Percentiles rank a stretch among this genome's conserved stretches.
Conservation (phyloP, 2,329 filamentous ascomycete species). For the Cordyceps pruinosa region DNA sequence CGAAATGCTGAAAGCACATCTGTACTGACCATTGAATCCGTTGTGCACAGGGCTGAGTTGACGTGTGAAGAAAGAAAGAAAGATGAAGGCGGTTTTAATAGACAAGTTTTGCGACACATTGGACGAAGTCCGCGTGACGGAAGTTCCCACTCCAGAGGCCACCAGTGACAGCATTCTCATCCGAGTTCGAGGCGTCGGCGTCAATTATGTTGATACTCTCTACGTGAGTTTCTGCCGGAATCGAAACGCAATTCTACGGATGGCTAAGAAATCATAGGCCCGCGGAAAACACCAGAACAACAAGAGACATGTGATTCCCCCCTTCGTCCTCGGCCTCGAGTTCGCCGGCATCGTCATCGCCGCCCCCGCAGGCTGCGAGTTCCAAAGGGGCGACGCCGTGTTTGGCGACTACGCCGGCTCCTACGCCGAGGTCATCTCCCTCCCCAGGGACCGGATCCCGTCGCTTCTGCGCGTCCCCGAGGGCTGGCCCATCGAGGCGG, state of each 20-base stretch:
- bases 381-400: constrained; percentile 42
- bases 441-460: constrained; percentile 23
- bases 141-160: constrained; percentile 17
- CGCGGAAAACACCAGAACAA: constrained; percentile 56
- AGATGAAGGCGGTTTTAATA: constrained; percentile 26
- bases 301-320: constrained; percentile 45
- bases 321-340: constrained; percentile 54
- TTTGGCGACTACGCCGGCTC: constrained; percentile 47
- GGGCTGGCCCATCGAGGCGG: constrained; percentile 38
- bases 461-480: constrained; percentile 37
- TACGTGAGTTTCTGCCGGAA: constrained; percentile 30
- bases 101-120: constrained; percentile 20
- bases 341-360: constrained; percentile 47
- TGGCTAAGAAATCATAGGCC: constrained; percentile 24
- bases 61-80: background rate
- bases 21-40: background rate
- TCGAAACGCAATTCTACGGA: background rate
- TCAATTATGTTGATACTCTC: constrained; percentile 55
- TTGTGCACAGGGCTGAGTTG: background rate
- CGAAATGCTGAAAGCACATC: background rate
- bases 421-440: constrained; percentile 44
- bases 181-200: constrained; percentile 44
- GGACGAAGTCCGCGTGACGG: constrained; percentile 20
- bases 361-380: constrained; percentile 27
- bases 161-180: constrained; percentile 20